A percentile compares a stretch with the other conserved stretches of the same genome.
Conservation (phyloP, 352 stramenopile genomes). For the Pythium utonaiense region DNA sequence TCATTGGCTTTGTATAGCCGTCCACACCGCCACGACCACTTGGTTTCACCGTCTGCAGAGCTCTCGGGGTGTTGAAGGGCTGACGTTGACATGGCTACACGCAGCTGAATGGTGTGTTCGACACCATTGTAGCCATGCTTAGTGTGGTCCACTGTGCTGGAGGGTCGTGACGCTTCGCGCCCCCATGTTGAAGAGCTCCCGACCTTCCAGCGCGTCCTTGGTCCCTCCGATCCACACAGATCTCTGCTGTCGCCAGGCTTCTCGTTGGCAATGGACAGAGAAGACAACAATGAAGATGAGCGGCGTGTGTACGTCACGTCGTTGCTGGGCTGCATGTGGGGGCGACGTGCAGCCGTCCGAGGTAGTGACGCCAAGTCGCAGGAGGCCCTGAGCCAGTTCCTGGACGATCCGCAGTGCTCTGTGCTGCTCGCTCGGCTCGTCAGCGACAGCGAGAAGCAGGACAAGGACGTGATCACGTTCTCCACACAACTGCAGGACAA, state of each 20-base stretch:
- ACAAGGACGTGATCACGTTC: constrained; percentile 25
- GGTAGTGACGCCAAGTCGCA: constrained; percentile 33
- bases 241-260: neutral
- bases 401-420: constrained; percentile 63
- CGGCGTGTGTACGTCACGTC: constrained; percentile 55
- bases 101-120: neutral
- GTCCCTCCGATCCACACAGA: neutral
- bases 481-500: constrained; percentile 31
- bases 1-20: no score
- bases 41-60: no score
- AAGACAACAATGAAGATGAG: constrained; percentile 37
- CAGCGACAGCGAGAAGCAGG: neutral
- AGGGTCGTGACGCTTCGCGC: neutral
- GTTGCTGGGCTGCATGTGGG: constrained; percentile 66
- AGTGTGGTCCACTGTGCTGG: neutral
- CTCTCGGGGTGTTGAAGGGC: no score
- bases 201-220: neutral
- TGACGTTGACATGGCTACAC: neutral
- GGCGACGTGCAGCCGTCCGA: constrained; percentile 34
- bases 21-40: no score
- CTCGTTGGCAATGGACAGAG: constrained; percentile 12
- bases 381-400: constrained; percentile 54
- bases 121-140: neutral
- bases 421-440: constrained; percentile 55
- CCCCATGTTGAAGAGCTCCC: neutral